A percentile compares a stretch with the other conserved stretches of the same genome.
These are phyloP conservation scores for Monosporascus sp. DNA, from an alignment of 2,329 filamentous ascomycete species.

Conservation along the genomic window DNA sequence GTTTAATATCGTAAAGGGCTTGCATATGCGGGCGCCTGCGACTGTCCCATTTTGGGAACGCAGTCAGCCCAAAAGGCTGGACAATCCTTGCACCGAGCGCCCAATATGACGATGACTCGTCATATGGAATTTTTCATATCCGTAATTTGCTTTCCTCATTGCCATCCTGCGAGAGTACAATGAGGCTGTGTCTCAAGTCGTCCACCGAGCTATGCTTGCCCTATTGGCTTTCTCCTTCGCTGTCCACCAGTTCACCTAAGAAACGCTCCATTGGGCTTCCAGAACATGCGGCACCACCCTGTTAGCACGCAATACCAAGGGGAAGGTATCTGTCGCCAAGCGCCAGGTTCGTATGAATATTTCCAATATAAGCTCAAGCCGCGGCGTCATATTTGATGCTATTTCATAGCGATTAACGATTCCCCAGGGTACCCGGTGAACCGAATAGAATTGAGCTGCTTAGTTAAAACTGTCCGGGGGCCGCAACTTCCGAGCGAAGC, in stretches of 20 bases:
- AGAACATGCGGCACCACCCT: not conserved
- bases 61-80: not conserved
- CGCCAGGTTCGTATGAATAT: not conserved
- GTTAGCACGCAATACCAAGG: not conserved
- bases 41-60: not conserved
- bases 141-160: not conserved
- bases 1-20: not conserved
- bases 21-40: not conserved
- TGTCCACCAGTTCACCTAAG: conserved; percentile 3
- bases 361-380: not conserved
- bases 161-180: not conserved
- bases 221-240: not conserved
- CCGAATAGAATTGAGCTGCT: no score
- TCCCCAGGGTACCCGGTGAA: not conserved
- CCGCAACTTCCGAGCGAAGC: not conserved
- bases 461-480: no score
- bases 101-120: not conserved
- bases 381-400: not conserved
- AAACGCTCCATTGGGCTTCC: not conserved
- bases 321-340: not conserved
- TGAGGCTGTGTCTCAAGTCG: not conserved
- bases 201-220: not conserved
- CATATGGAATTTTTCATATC: not conserved
- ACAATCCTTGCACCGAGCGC: not conserved
- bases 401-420: not conserved